Evolutionary conservation across 768 basidiomycete species (phyloP).

Genomic region (Mycena belliarum): DNA sequence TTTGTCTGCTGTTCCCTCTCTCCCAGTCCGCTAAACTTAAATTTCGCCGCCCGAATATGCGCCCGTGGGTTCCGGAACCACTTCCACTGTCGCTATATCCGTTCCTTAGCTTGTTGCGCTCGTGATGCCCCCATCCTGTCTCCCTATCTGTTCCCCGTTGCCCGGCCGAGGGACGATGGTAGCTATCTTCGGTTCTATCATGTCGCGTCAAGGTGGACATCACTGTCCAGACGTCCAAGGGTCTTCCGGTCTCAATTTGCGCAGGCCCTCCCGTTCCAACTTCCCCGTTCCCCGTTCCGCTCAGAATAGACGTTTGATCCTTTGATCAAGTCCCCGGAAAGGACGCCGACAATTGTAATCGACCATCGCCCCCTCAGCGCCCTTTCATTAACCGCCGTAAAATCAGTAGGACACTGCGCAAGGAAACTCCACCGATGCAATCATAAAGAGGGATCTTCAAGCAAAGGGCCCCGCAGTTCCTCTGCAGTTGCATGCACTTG

Average conservation of each 20-base stretch:
- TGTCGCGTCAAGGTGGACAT: conserved; percentile 1
- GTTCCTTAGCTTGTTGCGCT: neutral
- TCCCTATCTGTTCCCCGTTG: neutral
- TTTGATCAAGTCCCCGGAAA: neutral
- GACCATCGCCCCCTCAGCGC: too few species aligned
- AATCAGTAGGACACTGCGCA: too few species aligned
- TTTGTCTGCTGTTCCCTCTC: neutral
- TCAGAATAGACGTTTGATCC: conserved; percentile 7
- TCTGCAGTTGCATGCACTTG: neutral
- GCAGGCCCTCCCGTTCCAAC: too few species aligned
- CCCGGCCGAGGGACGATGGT: neutral
- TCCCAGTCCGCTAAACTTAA: conserved; percentile 3
- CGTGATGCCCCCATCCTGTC: conserved; percentile 1
- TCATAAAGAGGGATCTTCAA: neutral
- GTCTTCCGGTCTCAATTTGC: neutral
- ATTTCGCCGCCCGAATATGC: conserved; percentile 1
- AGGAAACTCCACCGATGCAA: neutral
- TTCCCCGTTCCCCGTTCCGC: neutral
- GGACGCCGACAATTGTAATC: conserved; percentile 4
- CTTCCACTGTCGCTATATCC: neutral
- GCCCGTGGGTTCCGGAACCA: conserved; percentile 4
- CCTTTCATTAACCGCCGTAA: too few species aligned
- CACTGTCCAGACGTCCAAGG: neutral
- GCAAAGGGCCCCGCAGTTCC: neutral
- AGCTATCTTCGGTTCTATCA: conserved; percentile 11